phyloP scores from a whole-genome alignment of 768 basidiomycete genomes.

The Tylopilus intermedius region DNA sequence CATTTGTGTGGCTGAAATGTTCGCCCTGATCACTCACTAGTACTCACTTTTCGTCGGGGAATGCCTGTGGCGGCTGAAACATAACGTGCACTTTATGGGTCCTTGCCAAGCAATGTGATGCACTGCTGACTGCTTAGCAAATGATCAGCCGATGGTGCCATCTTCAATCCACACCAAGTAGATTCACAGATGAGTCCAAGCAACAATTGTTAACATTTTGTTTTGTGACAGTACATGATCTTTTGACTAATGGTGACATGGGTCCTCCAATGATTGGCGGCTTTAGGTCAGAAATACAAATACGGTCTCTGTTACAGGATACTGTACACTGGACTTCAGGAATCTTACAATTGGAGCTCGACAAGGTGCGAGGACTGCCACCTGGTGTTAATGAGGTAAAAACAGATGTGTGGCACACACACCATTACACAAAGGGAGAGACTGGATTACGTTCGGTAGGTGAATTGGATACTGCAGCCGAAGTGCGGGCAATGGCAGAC shows the following conservation, averaged over 20 bases:
- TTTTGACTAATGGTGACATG: neutral
- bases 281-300: slow-evolving; percentile 10
- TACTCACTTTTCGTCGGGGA: no score
- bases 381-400: neutral
- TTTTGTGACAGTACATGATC: neutral
- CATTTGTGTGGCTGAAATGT: no score
- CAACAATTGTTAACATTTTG: neutral
- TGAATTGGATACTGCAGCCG: slow-evolving; percentile 60
- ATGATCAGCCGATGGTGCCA: no score
- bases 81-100: no score
- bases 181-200: neutral
- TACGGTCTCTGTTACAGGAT: slow-evolving; percentile 13
- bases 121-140: no score
- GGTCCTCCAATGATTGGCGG: neutral
- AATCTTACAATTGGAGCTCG: neutral
- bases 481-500: slow-evolving; percentile 77
- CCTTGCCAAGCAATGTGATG: no score
- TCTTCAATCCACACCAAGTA: neutral
- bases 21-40: no score
- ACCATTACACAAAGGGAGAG: slow-evolving; percentile 19
- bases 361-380: neutral
- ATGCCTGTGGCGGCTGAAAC: no score
- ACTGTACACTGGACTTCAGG: slow-evolving; percentile 6
- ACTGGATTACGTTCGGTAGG: slow-evolving; percentile 28
- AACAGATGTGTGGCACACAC: neutral